phyloP scores from a whole-genome alignment of 495 filamentous ascomycete genomes.

The Penicillium cataractarum region DNA sequence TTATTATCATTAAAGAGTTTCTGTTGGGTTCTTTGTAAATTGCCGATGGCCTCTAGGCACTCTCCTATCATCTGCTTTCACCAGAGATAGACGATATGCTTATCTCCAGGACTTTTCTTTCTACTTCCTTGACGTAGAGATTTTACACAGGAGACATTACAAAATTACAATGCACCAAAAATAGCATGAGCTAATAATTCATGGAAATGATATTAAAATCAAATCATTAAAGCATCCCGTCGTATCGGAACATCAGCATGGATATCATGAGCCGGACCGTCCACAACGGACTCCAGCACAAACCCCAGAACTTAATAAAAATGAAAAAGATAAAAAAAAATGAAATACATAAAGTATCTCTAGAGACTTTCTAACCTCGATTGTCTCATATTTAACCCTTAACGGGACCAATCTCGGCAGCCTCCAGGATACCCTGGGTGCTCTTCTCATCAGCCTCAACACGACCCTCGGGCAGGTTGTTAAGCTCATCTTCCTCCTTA shows the following conservation, averaged over 20 bases:
- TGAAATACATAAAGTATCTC: too few relatives aligned
- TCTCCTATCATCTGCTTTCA: too few relatives aligned
- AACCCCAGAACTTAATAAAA: constrained; percentile 2
- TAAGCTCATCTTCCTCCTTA: constrained; percentile 66
- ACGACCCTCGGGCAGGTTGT: constrained; percentile 43
- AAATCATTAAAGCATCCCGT: constrained; percentile 4
- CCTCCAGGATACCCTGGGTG: constrained; percentile 10
- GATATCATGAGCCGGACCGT: constrained; percentile 3
- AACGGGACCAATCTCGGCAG: constrained; percentile 25
- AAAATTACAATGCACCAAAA: neutral
- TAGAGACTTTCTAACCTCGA: neutral
- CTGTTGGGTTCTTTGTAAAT: too few relatives aligned
- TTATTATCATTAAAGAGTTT: too few relatives aligned
- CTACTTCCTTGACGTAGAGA: neutral
- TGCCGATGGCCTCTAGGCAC: too few relatives aligned
- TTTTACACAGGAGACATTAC: neutral
- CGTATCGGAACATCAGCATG: constrained; percentile 4
- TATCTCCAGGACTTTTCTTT: too few relatives aligned
- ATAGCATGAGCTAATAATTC: neutral
- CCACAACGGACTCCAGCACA: neutral
- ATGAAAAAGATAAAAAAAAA: neutral
- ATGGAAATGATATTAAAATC: neutral
- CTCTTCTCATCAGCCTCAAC: constrained; percentile 22
- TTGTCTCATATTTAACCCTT: constrained; percentile 8
- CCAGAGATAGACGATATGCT: too few relatives aligned